phyloP scores from a whole-genome alignment of 75 land plant genomes.

The Chamaecyparis obtusa region DNA sequence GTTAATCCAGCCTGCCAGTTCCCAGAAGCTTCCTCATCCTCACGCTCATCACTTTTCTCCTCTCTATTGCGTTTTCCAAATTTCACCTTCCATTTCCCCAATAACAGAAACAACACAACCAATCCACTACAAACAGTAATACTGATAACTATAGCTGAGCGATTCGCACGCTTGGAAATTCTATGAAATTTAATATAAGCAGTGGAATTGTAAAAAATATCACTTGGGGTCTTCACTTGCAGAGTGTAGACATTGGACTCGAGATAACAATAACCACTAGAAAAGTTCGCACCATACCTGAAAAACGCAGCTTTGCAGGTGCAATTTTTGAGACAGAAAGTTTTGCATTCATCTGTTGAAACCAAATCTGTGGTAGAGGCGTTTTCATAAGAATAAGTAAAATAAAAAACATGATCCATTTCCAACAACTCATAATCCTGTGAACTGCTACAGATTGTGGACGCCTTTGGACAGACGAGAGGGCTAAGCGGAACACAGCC shows the following conservation, averaged over 20 bases:
- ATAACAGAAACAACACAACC: background rate
- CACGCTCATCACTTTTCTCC: constrained; percentile 12
- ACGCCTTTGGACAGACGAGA: background rate
- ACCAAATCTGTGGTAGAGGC: background rate
- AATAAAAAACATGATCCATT: constrained; percentile 16
- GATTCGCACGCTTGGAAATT: background rate
- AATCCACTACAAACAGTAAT: background rate
- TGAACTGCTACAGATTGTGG: background rate
- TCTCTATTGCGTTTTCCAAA: background rate
- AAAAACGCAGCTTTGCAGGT: constrained; percentile 39
- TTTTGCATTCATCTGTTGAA: constrained; percentile 25
- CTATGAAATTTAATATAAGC: background rate
- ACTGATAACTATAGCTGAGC: background rate
- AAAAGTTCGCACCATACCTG: background rate
- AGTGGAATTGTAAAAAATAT: background rate
- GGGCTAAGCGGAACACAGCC: background rate
- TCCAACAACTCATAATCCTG: constrained; percentile 15
- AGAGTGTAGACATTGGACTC: constrained; percentile 17
- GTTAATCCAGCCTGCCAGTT: constrained; percentile 21
- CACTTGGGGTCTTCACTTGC: background rate
- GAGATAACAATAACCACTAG: constrained; percentile 27
- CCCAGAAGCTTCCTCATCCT: constrained; percentile 1
- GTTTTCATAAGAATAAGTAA: background rate
- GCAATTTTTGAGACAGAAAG: constrained; percentile 29
- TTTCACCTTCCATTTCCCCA: background rate